Percentiles rank a stretch among this genome's conserved stretches.
These are phyloP conservation scores for Cladobotryum protrusum DNA, from an alignment of 2,329 filamentous ascomycete genomes.

Conservation along the genomic window DNA sequence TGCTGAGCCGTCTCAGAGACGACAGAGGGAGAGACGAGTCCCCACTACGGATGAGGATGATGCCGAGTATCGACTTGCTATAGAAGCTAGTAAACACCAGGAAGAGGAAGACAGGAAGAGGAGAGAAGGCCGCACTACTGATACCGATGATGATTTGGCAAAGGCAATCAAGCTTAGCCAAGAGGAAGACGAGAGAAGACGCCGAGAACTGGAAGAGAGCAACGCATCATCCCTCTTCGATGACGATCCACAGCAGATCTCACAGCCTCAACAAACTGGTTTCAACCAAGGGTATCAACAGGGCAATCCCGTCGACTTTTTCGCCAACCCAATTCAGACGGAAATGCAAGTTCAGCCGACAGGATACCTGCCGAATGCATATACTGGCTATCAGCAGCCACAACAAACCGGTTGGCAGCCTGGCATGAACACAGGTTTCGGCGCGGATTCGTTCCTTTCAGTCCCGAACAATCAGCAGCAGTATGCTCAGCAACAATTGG, in stretches of 20 bases:
- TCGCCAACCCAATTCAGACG: conserved; percentile 83
- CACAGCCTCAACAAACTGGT: conserved; percentile 72
- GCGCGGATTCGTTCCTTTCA: conserved; percentile 58
- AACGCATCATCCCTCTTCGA: conserved; percentile 88
- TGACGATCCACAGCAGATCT: conserved; percentile 55
- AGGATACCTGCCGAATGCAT: conserved; percentile 57
- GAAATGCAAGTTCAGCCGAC: conserved; percentile 75
- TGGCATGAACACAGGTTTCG: conserved; percentile 54
- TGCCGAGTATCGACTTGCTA: conserved; percentile 79
- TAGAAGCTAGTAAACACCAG: conserved; percentile 92
- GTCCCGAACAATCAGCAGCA: conserved; percentile 17
- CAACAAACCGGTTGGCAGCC: conserved; percentile 39
- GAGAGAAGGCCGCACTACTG: conserved; percentile 56
- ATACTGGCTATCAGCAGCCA: conserved; percentile 46
- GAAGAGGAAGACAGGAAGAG: conserved; percentile 82
- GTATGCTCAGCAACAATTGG: conserved; percentile 33
- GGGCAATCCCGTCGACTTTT: conserved; percentile 93
- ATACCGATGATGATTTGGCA: conserved; percentile 79
- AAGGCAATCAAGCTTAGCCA: conserved; percentile 94
- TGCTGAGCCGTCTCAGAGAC: conserved; percentile 33
- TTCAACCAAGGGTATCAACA: conserved; percentile 98
- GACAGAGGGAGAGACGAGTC: conserved; percentile 40
- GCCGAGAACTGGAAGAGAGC: conserved; percentile 76
- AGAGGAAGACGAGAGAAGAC: conserved; percentile 86
- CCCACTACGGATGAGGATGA: conserved; percentile 71